Base-by-base conservation (phyloP, 1,284 basidiomycete genomes). In the Cutaneotrichosporon mucoides region DNA sequence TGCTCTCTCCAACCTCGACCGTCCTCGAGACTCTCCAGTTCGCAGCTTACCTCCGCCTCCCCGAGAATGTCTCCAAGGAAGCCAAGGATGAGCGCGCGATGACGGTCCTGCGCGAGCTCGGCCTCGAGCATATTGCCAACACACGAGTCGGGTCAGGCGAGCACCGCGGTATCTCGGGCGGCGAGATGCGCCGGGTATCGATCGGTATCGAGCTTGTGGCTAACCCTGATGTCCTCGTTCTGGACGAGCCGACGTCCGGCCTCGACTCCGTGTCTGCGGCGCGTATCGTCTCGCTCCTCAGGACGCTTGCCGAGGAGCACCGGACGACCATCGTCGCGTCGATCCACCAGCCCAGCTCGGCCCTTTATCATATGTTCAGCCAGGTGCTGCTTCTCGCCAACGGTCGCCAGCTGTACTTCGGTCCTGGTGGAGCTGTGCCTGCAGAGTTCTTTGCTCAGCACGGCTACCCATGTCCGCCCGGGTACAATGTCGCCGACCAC, bases 401-500 rank as follows among this genome's bases (percentile, higher is more conserved):
- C 45, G 90, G 92, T 2, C 85, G 84, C 56, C 82, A 88, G n/a
- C 74, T 94, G 1, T 95, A 92, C 77, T 85, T 83, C 53, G 92
- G 92, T 1, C 81, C 84, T 0, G 90, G 90, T 0, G 83, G 84
- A 0, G 83, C 85, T 56, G 81, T 82, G 0, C 87, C 88, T 0
- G 84, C 82, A 1, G 81, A 84, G 10, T 82, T 88, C 71, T 89
- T 94, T 59, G 81, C 81, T 1, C 59, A 71, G 53, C 71, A 80
- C 66, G 79, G 83, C 65, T 56, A 66, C 49, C 81, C 80, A 15
- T 85, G 84, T 60, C 83, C 82, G 11, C 80, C 84, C 45, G 90
- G 89, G 0, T 92, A 92, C 79, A 95, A 94, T 66, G 83, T 93
- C 13, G 92, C 92, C 0, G 92, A 96, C 73, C 88, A 91, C 70